These are phyloP conservation scores for Dendrobium chrysotoxum DNA, from an alignment of 106 monocot species.

Conservation along the genomic window DNA sequence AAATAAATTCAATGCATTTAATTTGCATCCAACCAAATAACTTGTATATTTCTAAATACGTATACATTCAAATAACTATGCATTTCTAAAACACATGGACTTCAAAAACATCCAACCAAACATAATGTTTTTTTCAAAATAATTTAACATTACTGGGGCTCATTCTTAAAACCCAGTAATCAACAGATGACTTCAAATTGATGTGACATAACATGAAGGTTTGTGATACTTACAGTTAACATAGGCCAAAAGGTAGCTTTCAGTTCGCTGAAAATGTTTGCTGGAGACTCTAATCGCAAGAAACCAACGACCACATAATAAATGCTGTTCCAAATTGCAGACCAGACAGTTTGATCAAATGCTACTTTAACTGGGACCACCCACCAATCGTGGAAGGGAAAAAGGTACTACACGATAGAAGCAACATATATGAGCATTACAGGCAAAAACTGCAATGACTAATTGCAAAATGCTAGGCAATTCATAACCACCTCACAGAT, in stretches of 20 bases:
- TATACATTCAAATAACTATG: too few relatives aligned
- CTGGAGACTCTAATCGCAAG: slow-evolving; percentile 73
- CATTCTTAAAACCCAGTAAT: too few relatives aligned
- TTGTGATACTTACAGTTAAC: slow-evolving; percentile 71
- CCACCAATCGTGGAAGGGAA: slow-evolving; percentile 94
- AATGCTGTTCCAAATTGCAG: slow-evolving; percentile 92
- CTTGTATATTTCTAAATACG: too few relatives aligned
- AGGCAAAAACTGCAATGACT: not conserved
- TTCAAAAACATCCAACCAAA: too few relatives aligned
- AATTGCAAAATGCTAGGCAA: slow-evolving; percentile 1
- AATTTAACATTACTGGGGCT: too few relatives aligned
- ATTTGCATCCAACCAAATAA: too few relatives aligned
- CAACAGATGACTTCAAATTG: not conserved
- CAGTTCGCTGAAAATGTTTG: slow-evolving; percentile 56
- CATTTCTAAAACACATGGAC: too few relatives aligned
- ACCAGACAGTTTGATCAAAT: slow-evolving; percentile 89
- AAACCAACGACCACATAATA: slow-evolving; percentile 74
- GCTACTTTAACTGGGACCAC: slow-evolving; percentile 80
- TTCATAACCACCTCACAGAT: slow-evolving; percentile 66
- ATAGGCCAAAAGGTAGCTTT: slow-evolving; percentile 82
- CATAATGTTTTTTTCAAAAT: too few relatives aligned
- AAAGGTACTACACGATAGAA: slow-evolving; percentile 51
- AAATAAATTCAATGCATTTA: too few relatives aligned
- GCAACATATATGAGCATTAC: not conserved
- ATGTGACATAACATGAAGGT: not conserved